Evolutionary conservation across 2,329 filamentous ascomycete species (phyloP), one percentile per base, ranked within the genome.

Genomic region (Phialocephala subalpina): DNA sequence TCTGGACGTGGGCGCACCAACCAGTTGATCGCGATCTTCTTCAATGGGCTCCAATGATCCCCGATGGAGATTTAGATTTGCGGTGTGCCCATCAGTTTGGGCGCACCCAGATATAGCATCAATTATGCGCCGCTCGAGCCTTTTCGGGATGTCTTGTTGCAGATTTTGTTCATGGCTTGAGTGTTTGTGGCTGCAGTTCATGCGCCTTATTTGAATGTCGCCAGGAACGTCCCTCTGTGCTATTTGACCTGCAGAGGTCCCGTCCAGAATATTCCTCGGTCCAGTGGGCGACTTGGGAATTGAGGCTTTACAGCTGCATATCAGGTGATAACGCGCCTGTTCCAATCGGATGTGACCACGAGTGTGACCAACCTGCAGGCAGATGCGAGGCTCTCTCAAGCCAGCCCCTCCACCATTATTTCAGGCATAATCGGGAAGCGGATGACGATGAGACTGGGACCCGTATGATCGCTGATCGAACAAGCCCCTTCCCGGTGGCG

Each of bases 141-240:
- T 47, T 59, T 29, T 56, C 47, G 60, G 22, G 25, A 33, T 7
- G 16, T 14, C 9, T 33, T 62, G 61, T 67, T 61, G 52, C 65
- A 62, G 65, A 67, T 36, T 63, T 49, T 58, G 53, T 67, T 64
- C 45, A 63, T 61, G 60, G 61, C 62, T 64, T 67, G 65, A 49
- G 40, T 59, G 55, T 57, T 38, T 57, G 36, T 64, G 57, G 64
- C 38, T 57, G 9, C 53, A 55, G 45, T 64, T 61, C 58, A 66
- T 66, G 64, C 64, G 55, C 40, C 58, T 58, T 56, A 59, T 36
- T 29, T 40, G n/a, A 56, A 47, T 22, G n/a, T 57, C 55, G 35
- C 33, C 36, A 59, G 33, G 47, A 62, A 52, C 47, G 52, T 29
- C 58, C 58, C 40, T 52, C 49, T 36, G 35, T 49, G 22, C 49